Base-by-base conservation (phyloP, 768 basidiomycete genomes). In the Clathrus columnatus region DNA sequence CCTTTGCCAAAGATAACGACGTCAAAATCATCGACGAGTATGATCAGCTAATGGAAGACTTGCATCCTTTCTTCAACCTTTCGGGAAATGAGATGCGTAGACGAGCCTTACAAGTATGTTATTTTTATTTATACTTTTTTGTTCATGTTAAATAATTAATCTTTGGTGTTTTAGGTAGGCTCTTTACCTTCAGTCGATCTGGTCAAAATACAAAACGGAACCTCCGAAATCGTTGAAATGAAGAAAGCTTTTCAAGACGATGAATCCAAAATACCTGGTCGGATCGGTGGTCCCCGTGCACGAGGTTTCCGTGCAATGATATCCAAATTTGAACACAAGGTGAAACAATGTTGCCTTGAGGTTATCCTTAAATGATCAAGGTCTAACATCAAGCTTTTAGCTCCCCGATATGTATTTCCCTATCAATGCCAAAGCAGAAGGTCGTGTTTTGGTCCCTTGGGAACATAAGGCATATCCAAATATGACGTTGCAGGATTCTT, bases 401-500 rank as follows among this genome's bases (percentile, higher is more conserved):
- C 77, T 98, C 4, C 94, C 95, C 16, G 84, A 98, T 72, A 84
- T 99, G 84, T 87, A 96, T 63, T 84, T 99, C 61, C 82, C 96
- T 0, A 82, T 99, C 70, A 98, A 97, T 62, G 83, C 88, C 23
- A 88, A 86, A 71, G 87, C 93, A 0, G 96, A 98, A 70, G 91
- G 95, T 10, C 85, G 96, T 14, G 83, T 99, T 7, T 75, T 99
- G 16, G 84, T 95, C 4, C 88, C 92, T 45, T 96, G 93, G 92
- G 92, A 95, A 65, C 82, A 89, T 61, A 74, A 75, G 17, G 66
- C 71, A 30, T 84, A 79, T 63, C 79, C 87, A 6, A 94, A 93
- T 64, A 67, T 84, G 47, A 88, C 91, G 0, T 43, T 26, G 11
- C 69, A 70, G 61, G 70, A 70, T 45, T 60, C 66, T 5, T 67